These are phyloP conservation scores for Solanum chaucha DNA, from an alignment of 257 asterid species.

Conservation along the genomic window DNA sequence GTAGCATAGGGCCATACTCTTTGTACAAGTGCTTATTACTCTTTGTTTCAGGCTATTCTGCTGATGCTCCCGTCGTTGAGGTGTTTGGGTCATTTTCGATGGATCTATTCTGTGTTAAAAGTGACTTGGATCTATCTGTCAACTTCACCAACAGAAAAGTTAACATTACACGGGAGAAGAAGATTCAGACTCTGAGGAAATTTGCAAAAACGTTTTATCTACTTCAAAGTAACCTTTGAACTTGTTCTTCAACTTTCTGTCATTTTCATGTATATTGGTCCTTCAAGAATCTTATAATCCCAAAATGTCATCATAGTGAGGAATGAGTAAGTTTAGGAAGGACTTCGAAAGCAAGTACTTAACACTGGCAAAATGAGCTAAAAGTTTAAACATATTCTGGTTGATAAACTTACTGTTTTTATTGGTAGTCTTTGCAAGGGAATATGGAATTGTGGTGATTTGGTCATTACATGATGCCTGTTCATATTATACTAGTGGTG, in stretches of 20 bases:
- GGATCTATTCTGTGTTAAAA: constrained; percentile 68
- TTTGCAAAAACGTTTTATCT: constrained; percentile 65
- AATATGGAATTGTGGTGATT: neutral
- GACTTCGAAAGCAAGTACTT: neutral
- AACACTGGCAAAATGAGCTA: neutral
- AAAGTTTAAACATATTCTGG: neutral
- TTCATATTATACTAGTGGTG: neutral
- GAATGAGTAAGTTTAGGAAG: neutral
- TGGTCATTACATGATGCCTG: neutral
- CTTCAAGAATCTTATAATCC: neutral
- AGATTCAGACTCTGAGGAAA: constrained; percentile 67
- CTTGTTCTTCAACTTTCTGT: neutral
- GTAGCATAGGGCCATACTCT: neutral
- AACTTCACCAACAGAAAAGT: constrained; percentile 36
- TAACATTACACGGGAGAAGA: constrained; percentile 53
- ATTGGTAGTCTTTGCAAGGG: neutral
- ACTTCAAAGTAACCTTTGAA: constrained; percentile 51
- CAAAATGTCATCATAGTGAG: neutral
- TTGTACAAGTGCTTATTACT: neutral
- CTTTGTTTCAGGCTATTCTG: constrained; percentile 41
- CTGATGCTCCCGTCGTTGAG: constrained; percentile 53
- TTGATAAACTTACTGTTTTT: neutral
- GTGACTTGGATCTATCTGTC: constrained; percentile 85
- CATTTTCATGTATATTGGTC: neutral
- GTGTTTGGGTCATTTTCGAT: constrained; percentile 88